Base-by-base conservation (phyloP, 192 early-diverging fungal genomes). In the Umbelopsis isabellina region DNA sequence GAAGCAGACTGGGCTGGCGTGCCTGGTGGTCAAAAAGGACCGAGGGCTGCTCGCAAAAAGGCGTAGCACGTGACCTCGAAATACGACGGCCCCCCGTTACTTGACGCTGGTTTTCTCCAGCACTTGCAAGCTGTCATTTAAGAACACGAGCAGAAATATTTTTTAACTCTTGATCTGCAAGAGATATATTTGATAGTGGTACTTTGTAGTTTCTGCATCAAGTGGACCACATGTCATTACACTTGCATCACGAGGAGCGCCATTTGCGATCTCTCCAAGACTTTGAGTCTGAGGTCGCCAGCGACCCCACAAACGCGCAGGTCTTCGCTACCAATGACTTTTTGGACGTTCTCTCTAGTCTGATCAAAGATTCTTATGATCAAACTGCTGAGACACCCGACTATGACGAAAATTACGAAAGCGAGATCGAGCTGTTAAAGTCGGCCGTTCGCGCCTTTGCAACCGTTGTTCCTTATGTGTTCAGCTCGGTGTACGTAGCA, bases 401-500 rank as follows among this genome's bases (percentile, higher is more conserved):
- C 33, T 30, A 61, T 5, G 46, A 21, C 4, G 71, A 72, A 11
- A 23, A 21, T 22, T 46, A 37, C 41, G 68, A 73, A 48, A 41
- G 48, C 12, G 55, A 71, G 25, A 49, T 71, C n/a, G 55, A 55
- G 12, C 49, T 55, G 0, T 30, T 74, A 41, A 79, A 79, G 37
- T 35, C 45, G 11, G 72, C 53, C 21, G 68, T 70, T 44, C 72
- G 69, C 49, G 77, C 77, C 18, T 79, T 74, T 53, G 49, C 77
- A 15, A 72, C 65, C 47, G 66, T 75, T 3, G 65, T 74, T 41
- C 77, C 77, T 35, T 53, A 45, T 41, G 33, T 74, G 8, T 74
- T 74, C 25, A 73, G 67, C 20, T 74, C 77, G n/a, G 70, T 79
- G 77, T 79, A 79, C 64, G 76, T 22, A 35, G 21, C 27, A 15